Conservation (phyloP, 495 filamentous ascomycete species). For the Talaromyces adpressus region DNA sequence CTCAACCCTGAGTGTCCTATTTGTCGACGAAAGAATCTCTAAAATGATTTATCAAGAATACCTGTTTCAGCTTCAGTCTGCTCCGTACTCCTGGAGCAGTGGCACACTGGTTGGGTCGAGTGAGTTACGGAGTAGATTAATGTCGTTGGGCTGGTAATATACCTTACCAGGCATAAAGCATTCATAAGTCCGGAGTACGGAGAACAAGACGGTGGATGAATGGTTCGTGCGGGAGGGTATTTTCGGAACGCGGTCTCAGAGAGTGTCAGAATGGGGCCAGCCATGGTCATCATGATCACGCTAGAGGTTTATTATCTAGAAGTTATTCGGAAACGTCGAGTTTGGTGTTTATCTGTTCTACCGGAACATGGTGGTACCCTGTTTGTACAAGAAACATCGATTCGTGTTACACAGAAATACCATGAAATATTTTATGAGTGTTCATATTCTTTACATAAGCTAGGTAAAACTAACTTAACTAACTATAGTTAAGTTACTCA, state of each 20-base stretch:
- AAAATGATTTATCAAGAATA: neutral
- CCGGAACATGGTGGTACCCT: no score
- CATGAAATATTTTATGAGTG: neutral
- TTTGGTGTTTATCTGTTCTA: neutral
- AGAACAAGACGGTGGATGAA: neutral
- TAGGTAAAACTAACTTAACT: no score
- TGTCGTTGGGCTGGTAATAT: neutral
- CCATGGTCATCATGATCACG: neutral
- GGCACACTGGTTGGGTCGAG: neutral
- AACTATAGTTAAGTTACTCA: no score
- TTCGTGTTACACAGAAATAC: neutral
- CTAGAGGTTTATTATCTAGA: neutral
- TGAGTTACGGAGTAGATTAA: neutral
- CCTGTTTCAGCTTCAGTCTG: neutral
- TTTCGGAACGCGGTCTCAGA: neutral
- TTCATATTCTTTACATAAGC: no score
- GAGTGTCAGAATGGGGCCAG: neutral
- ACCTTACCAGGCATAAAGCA: neutral
- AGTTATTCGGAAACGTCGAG: neutral
- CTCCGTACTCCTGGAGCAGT: neutral
- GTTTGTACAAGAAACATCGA: neutral
- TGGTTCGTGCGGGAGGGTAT: neutral
- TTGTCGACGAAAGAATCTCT: neutral
- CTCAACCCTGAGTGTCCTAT: neutral
- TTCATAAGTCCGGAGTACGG: neutral